Conservation (phyloP, 1,139 yeast genomes). For the Suhomyces kunorum region DNA sequence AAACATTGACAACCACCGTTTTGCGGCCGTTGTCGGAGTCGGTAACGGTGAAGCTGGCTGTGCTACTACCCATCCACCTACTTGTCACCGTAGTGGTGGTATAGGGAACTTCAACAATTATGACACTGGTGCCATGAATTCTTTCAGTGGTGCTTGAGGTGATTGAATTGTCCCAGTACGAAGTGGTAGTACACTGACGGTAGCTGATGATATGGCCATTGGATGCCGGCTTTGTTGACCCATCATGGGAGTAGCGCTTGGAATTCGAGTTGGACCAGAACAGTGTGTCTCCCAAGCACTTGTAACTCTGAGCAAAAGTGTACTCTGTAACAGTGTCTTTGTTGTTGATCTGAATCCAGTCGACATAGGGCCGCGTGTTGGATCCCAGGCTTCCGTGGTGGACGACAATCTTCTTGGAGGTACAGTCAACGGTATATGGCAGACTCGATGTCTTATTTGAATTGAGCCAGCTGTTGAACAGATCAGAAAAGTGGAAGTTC, state of each 20-base stretch:
- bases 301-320: too few species aligned
- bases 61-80: background rate
- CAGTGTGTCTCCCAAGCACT: too few species aligned
- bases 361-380: too few species aligned
- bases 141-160: background rate
- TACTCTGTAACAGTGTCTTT: too few species aligned
- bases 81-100: background rate
- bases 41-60: background rate
- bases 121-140: background rate
- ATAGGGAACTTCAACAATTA: background rate
- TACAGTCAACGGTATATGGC: background rate
- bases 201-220: too few species aligned
- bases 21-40: background rate
- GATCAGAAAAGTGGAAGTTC: background rate
- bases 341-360: conserved; percentile 1
- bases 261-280: too few species aligned
- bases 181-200: background rate
- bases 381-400: background rate
- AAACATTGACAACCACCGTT: background rate
- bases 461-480: background rate
- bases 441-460: background rate
- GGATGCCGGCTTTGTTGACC: too few species aligned
- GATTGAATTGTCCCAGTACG: background rate
- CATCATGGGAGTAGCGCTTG: too few species aligned
- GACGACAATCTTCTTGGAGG: background rate